Conservation (phyloP, 1,139 yeast genomes). For the Suhomyces guaymorum region DNA sequence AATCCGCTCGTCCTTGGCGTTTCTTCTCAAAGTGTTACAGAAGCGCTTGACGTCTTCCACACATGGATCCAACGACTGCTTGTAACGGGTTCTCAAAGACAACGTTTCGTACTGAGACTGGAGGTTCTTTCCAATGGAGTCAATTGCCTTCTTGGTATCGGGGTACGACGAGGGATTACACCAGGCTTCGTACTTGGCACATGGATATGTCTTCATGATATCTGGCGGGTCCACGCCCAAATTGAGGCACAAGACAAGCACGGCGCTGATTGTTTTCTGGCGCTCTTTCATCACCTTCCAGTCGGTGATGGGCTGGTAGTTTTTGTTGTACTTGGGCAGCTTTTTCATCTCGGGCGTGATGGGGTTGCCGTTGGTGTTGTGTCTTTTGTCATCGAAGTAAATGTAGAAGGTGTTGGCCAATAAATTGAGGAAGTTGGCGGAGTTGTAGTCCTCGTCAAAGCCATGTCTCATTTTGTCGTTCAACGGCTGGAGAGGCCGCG, state of each 20-base stretch:
- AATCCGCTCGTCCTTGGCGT: slow-evolving; percentile 88
- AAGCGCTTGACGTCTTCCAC: slow-evolving; percentile 94
- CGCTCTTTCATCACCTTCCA: slow-evolving; percentile 92
- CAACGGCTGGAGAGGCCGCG: slow-evolving; percentile 42
- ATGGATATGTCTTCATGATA: slow-evolving; percentile 88
- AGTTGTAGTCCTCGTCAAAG: slow-evolving; percentile 65
- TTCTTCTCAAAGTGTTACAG: slow-evolving; percentile 83
- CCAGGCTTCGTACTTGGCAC: slow-evolving; percentile 93
- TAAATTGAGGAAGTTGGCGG: slow-evolving; percentile 64
- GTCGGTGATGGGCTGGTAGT: slow-evolving; percentile 73
- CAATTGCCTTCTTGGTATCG: slow-evolving; percentile 90
- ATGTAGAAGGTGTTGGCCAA: slow-evolving; percentile 74
- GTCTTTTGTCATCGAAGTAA: slow-evolving; percentile 87
- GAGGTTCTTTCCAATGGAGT: slow-evolving; percentile 83
- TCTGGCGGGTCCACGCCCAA: slow-evolving; percentile 98
- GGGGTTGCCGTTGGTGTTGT: slow-evolving; percentile 87
- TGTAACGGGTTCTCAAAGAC: slow-evolving; percentile 83
- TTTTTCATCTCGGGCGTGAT: slow-evolving; percentile 55
- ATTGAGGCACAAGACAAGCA: slow-evolving; percentile 83
- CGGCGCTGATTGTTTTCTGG: slow-evolving; percentile 94
- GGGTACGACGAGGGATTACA: slow-evolving; percentile 82
- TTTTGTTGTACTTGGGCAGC: slow-evolving; percentile 43
- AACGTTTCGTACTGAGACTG: slow-evolving; percentile 89
- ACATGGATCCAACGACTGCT: slow-evolving; percentile 89
- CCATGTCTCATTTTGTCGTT: slow-evolving; percentile 75